phyloP scores from a whole-genome alignment of 305 asterid genomes.

The Fraxinus baroniana region DNA sequence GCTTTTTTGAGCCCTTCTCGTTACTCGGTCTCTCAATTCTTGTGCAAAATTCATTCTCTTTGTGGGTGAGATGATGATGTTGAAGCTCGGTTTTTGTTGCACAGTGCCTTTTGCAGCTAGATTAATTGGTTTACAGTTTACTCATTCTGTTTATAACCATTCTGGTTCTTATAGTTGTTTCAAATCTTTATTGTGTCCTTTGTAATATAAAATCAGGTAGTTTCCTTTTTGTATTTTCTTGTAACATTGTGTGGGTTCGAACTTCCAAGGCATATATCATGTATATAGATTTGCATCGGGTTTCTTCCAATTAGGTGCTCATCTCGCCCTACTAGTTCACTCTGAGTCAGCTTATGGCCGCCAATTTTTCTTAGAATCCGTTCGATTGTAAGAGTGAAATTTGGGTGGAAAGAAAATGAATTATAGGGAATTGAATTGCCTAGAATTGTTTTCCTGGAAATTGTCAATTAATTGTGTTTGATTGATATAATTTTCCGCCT shows the following conservation, averaged over 20 bases:
- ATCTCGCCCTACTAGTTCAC: not conserved
- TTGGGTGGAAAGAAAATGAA: too few species aligned
- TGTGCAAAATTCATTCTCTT: conserved; percentile 7
- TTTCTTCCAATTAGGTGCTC: not conserved
- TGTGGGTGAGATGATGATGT: not conserved
- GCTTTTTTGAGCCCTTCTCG: not conserved
- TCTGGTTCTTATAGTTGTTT: conserved; percentile 20
- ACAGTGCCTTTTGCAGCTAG: conserved; percentile 6
- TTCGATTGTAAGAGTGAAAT: too few species aligned
- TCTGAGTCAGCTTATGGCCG: not conserved
- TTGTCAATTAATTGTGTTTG: too few species aligned
- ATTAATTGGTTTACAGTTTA: conserved; percentile 17
- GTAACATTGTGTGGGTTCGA: not conserved
- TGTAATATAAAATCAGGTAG: conserved; percentile 36
- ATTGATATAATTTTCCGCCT: too few species aligned
- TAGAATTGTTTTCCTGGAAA: too few species aligned
- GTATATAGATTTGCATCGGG: conserved; percentile 3
- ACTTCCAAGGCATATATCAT: not conserved
- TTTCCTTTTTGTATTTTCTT: not conserved
- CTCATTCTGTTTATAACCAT: conserved; percentile 4
- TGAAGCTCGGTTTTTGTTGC: conserved; percentile 6
- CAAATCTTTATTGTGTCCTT: conserved; percentile 28
- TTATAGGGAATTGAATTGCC: too few species aligned
- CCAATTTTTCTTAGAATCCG: not conserved
- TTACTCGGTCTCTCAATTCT: not conserved